A percentile compares a stretch with the other conserved stretches of the same genome.
These are phyloP conservation scores for Calocybe gambosa DNA, from an alignment of 1,284 basidiomycete species.

Conservation along the genomic window DNA sequence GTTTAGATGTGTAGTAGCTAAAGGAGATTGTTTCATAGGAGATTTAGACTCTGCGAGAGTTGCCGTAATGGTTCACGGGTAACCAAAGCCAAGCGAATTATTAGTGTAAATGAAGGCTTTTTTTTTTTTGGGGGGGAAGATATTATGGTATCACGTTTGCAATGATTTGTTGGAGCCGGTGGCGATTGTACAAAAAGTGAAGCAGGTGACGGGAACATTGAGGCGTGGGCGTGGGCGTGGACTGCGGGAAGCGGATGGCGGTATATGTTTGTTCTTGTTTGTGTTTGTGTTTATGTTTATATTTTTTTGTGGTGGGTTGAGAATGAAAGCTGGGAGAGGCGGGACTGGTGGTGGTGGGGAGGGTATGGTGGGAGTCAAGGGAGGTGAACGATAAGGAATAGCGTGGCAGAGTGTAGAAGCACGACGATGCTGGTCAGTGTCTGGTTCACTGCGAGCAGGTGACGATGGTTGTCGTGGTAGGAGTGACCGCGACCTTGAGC, in stretches of 20 bases:
- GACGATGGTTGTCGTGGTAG: constrained; percentile 13
- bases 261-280: not conserved
- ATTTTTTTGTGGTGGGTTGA: constrained; percentile 15
- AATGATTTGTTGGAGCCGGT: not conserved
- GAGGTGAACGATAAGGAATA: constrained; percentile 28
- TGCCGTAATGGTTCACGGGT: not conserved
- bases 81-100: not conserved
- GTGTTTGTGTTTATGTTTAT: not conserved
- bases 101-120: too few species aligned
- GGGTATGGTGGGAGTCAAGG: constrained; percentile 25
- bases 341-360: constrained; percentile 33
- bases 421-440: constrained; percentile 18
- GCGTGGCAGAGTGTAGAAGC: constrained; percentile 26
- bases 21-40: not conserved
- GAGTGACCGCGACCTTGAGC: constrained; percentile 16
- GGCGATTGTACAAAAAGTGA: not conserved
- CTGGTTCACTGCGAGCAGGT: constrained; percentile 12
- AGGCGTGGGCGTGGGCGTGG: too few species aligned
- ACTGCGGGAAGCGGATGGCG: too few species aligned
- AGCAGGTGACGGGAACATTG: not conserved
- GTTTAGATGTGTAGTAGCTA: not conserved
- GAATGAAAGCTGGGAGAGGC: constrained; percentile 28
- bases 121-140: too few species aligned
- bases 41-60: not conserved
- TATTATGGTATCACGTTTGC: not conserved